Base-by-base conservation (phyloP, 202 grass and related monocot species). In the Saccharum hybrid region DNA sequence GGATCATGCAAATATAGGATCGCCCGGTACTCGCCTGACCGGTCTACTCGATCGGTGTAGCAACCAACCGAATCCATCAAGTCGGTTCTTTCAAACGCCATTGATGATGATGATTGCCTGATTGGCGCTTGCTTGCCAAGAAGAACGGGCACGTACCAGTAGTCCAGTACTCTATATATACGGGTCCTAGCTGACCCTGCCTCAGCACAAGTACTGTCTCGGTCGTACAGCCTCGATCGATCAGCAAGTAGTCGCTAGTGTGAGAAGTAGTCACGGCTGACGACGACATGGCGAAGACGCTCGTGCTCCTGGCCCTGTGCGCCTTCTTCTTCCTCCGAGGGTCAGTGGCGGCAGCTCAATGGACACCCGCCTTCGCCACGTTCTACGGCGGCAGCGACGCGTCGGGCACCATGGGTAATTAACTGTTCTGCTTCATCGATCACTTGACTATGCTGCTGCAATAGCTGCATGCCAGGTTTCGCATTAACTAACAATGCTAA, bases 381-480 rank as follows among this genome's bases (percentile, higher is more conserved):
- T 97, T 94, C 88, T 97, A 97, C 22, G 94, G 94, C 63, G 88
- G 88, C 46, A 16, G 78, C 62, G 94, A 97, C 63, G 90, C 90
- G 4, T 94, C 94, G 3, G 82, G 86, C 54, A 97, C 94, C 1
- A 94, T 90, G 91, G 94, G 94, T 91, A 72, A 84, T 34, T 23
- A 6, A 68, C 43, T 14, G 4, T 56, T n/a, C 18, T n/a, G 18
- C 51, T 54, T 3, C 12, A 48, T 56, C 49, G 28, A 52, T 18
- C 19, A 56, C 52, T 56, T 56, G 0, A 56, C 18, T n/a, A 18
- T 3, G 16, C 49, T 16, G 5, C 49, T 14, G 34, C 28, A 28
- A 28, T 28, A 28, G 28, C 28, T 28, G 34, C 66, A 40, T 3
- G 31, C 62, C 7, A 10, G n/a, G 28, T 54, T 26, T 70, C 16